Evolutionary conservation across 108 stramenopile genomes (phyloP).

Genomic region (Nitzschia palea): DNA sequence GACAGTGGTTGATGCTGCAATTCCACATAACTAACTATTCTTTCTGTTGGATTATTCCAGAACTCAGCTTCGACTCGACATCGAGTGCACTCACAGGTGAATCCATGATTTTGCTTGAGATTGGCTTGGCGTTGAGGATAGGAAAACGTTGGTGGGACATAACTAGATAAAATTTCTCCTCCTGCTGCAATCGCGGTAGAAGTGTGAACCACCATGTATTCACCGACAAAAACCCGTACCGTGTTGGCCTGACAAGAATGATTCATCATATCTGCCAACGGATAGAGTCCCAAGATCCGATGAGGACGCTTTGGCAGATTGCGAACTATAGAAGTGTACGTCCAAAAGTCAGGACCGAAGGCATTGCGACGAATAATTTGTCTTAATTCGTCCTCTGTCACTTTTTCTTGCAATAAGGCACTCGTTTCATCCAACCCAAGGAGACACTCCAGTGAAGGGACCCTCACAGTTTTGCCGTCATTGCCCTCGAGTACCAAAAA

Average conservation of each 20-base stretch:
- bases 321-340: conserved; percentile 32
- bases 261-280: conserved; percentile 86
- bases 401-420: neutral
- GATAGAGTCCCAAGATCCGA: conserved; percentile 69
- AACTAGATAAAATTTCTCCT: conserved; percentile 75
- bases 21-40: neutral
- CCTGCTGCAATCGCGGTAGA: conserved; percentile 44
- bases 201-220: conserved; percentile 73
- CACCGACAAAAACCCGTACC: conserved; percentile 59
- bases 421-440: neutral
- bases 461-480: neutral
- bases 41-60: conserved; percentile 1
- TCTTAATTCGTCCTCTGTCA: conserved; percentile 35
- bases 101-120: conserved; percentile 52
- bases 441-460: conserved; percentile 1
- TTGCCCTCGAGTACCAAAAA: conserved; percentile 22
- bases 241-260: conserved; percentile 80
- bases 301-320: conserved; percentile 19
- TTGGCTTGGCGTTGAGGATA: conserved; percentile 37
- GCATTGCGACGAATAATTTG: conserved; percentile 65
- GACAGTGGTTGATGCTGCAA: neutral
- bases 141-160: conserved; percentile 63
- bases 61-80: conserved; percentile 46
- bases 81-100: conserved; percentile 58
- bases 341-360: conserved; percentile 82